Percentiles rank a stretch among this genome's conserved stretches.
phyloP scores from a whole-genome alignment of 768 basidiomycete genomes.

The Lentinula boryana region DNA sequence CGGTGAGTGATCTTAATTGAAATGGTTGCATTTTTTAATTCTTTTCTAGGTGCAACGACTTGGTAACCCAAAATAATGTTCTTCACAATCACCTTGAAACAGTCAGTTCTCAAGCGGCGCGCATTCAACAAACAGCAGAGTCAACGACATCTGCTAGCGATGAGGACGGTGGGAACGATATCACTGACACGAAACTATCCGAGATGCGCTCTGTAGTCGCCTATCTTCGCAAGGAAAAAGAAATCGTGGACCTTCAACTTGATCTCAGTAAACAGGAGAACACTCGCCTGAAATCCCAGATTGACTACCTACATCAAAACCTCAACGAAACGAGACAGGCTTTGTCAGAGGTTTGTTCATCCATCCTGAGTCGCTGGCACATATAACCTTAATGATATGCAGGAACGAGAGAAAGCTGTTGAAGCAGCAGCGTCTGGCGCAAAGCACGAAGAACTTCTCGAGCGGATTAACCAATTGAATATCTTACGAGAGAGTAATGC shows the following conservation, averaged over 20 bases:
- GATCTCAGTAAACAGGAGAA: constrained; percentile 77
- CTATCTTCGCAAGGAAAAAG: constrained; percentile 86
- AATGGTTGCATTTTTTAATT: background rate
- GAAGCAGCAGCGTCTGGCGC: constrained; percentile 65
- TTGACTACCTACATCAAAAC: constrained; percentile 64
- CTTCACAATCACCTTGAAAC: constrained; percentile 83
- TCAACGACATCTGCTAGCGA: constrained; percentile 34
- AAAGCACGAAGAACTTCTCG: constrained; percentile 79
- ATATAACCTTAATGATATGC: constrained; percentile 4
- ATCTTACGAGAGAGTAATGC: constrained; percentile 86
- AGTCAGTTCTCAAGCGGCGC: constrained; percentile 74
- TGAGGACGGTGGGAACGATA: constrained; percentile 42
- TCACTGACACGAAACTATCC: constrained; percentile 57
- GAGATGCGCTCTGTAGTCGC: constrained; percentile 75
- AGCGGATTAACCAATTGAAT: constrained; percentile 82
- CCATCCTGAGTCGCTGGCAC: background rate
- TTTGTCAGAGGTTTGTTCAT: constrained; percentile 56
- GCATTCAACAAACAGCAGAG: constrained; percentile 69
- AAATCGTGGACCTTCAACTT: constrained; percentile 83
- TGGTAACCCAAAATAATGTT: constrained; percentile 67
- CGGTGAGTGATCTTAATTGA: constrained; percentile 39
- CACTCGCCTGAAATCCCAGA: constrained; percentile 63
- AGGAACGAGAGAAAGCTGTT: constrained; percentile 81
- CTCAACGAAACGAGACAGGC: constrained; percentile 66
- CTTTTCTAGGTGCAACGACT: constrained; percentile 56